These are phyloP conservation scores for Arachis stenosperma DNA, from an alignment of 306 rosid genomes.

Conservation along the genomic window DNA sequence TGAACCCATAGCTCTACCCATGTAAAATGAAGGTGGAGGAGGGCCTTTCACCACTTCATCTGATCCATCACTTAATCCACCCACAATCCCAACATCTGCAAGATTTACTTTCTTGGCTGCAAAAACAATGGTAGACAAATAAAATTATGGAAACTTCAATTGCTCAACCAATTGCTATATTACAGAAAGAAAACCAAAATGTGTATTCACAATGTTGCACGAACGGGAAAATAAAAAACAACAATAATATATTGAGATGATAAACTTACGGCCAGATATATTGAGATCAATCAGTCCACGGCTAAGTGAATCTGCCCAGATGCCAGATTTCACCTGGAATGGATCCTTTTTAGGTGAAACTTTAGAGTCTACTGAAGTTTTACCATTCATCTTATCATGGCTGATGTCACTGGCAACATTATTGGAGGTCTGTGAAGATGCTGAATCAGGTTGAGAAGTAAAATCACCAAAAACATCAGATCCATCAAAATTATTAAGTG, in stretches of 20 bases:
- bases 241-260: constrained; percentile 6
- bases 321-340: constrained; percentile 90
- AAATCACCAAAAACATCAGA: constrained; percentile 78
- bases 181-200: neutral
- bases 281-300: constrained; percentile 98
- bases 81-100: constrained; percentile 81
- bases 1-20: constrained; percentile 96
- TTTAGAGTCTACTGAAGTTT: constrained; percentile 48
- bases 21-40: constrained; percentile 62
- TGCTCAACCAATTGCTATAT: neutral
- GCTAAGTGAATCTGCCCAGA: constrained; percentile 98
- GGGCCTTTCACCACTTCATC: constrained; percentile 86
- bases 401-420: constrained; percentile 48
- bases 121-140: constrained; percentile 12
- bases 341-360: constrained; percentile 60
- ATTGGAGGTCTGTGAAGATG: constrained; percentile 59
- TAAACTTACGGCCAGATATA: constrained; percentile 90
- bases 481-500: constrained; percentile 81
- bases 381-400: constrained; percentile 46
- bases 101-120: constrained; percentile 90
- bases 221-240: neutral
- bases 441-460: constrained; percentile 67
- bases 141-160: constrained; percentile 27
- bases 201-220: constrained; percentile 18
- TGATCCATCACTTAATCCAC: constrained; percentile 72